phyloP scores from a whole-genome alignment of 2,329 filamentous ascomycete species.

The Paracorniculantispora psalliotae region DNA sequence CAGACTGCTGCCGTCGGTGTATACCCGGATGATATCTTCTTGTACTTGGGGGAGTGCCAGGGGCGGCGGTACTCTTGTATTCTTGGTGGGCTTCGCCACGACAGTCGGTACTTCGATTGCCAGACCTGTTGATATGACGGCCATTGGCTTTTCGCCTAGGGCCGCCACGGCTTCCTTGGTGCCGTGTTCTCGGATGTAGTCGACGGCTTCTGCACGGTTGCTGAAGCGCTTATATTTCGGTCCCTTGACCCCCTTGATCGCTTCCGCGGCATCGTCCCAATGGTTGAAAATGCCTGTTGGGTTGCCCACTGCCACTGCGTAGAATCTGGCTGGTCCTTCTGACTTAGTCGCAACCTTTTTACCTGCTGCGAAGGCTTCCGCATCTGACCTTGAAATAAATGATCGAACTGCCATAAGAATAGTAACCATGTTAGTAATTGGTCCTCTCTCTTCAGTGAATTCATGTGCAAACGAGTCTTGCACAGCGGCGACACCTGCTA shows the following conservation, averaged over 20 bases:
- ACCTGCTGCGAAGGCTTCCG: slow-evolving; percentile 70
- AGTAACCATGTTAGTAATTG: background rate
- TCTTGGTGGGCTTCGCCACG: slow-evolving; percentile 16
- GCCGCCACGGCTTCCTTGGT: slow-evolving; percentile 38
- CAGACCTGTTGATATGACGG: background rate
- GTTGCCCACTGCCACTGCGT: slow-evolving; percentile 57
- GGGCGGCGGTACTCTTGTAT: slow-evolving; percentile 13
- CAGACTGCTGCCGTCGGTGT: slow-evolving; percentile 59
- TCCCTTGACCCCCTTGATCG: slow-evolving; percentile 69
- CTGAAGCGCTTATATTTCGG: slow-evolving; percentile 66
- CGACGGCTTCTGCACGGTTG: slow-evolving; percentile 67
- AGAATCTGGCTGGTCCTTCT: slow-evolving; percentile 45
- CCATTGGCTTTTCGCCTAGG: slow-evolving; percentile 29
- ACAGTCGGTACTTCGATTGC: slow-evolving; percentile 16
- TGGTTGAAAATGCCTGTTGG: slow-evolving; percentile 55
- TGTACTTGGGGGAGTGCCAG: slow-evolving; percentile 12
- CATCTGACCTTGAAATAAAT: slow-evolving; percentile 68
- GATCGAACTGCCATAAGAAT: slow-evolving; percentile 62
- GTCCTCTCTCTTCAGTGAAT: too few species aligned
- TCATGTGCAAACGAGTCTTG: too few species aligned
- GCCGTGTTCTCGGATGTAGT: slow-evolving; percentile 59
- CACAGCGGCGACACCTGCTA: background rate
- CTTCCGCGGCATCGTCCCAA: slow-evolving; percentile 65
- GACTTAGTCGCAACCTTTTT: slow-evolving; percentile 36
- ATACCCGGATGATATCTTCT: slow-evolving; percentile 41